Conservation (phyloP, 345 rosid genomes). For the Dovyalis caffra region DNA sequence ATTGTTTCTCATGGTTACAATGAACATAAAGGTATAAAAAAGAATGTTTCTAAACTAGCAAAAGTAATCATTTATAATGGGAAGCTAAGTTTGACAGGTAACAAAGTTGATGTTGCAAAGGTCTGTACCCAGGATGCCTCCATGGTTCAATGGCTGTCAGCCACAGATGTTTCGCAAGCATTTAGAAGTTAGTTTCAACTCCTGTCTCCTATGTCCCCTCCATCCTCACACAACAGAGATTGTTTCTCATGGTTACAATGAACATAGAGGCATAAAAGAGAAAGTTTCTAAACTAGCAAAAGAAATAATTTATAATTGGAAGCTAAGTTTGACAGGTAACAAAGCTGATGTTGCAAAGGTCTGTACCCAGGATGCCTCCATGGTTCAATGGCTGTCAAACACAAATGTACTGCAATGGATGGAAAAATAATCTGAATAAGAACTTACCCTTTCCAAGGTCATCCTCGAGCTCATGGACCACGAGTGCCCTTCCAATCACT, state of each 20-base stretch:
- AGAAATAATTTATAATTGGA: not conserved
- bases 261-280: not conserved
- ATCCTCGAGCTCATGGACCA: constrained; percentile 94
- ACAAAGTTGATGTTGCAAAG: too few relatives aligned
- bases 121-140: too few relatives aligned
- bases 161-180: too few relatives aligned
- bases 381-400: not conserved
- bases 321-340: not conserved
- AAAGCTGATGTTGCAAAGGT: not conserved
- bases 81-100: too few relatives aligned
- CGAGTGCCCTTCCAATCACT: constrained; percentile 91
- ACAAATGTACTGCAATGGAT: not conserved
- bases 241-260: not conserved
- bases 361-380: not conserved
- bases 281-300: not conserved
- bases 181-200: too few relatives aligned
- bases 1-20: not conserved
- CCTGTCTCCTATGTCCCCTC: too few relatives aligned
- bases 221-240: not conserved
- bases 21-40: not conserved
- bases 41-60: not conserved
- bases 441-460: constrained; percentile 89
- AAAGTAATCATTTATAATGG: not conserved
- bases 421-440: not conserved
- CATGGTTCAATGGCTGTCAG: too few relatives aligned